Evolutionary conservation across 352 stramenopile genomes (phyloP).

Genomic region (Pythium guiyangense): DNA sequence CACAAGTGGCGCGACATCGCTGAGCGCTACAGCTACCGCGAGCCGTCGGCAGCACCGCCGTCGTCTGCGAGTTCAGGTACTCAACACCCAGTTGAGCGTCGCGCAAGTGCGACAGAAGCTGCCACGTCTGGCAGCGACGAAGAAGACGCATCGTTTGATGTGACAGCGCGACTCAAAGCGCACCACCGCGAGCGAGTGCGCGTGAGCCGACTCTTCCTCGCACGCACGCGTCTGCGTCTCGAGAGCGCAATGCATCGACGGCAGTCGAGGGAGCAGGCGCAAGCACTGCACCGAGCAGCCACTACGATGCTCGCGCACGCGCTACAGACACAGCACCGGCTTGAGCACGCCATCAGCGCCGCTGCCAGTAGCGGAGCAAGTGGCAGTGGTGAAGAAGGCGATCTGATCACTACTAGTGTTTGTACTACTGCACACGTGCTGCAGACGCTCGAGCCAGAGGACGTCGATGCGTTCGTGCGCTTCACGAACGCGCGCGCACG

Average conservation of each 20-base stretch:
- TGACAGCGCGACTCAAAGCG: constrained; percentile 6
- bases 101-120: background rate
- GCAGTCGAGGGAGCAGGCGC: background rate
- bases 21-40: constrained; percentile 22
- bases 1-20: constrained; percentile 35
- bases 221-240: constrained; percentile 3
- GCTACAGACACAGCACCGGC: constrained; percentile 20
- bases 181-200: background rate
- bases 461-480: constrained; percentile 29
- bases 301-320: constrained; percentile 16
- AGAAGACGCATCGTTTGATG: background rate
- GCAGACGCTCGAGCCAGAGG: constrained; percentile 12
- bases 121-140: background rate
- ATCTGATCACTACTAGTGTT: background rate
- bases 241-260: background rate
- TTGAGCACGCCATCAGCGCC: constrained; percentile 11
- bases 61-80: background rate
- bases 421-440: background rate
- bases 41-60: background rate
- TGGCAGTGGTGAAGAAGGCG: background rate
- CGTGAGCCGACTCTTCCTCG: constrained; percentile 5
- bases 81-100: background rate
- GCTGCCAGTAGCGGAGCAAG: background rate
- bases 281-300: constrained; percentile 4
- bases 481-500: constrained; percentile 24